These are phyloP conservation scores for Cyclotella atomus DNA, from an alignment of 108 stramenopile species.

Conservation along the genomic window DNA sequence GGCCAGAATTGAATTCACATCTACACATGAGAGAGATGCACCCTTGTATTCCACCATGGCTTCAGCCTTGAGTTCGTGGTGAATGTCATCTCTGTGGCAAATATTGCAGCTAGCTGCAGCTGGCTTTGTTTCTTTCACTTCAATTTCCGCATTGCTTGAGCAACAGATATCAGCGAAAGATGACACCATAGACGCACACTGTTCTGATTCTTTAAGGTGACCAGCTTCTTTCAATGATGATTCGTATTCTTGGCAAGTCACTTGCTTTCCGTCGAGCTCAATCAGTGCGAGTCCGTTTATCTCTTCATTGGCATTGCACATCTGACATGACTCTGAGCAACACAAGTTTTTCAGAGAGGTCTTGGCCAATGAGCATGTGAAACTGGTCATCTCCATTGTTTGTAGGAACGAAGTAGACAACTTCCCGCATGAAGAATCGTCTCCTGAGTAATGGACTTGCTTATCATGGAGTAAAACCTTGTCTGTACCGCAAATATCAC, in stretches of 20 bases:
- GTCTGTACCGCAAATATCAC: constrained; percentile 37
- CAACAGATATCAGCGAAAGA: constrained; percentile 24
- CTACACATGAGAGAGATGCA: constrained; percentile 46
- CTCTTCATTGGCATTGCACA: constrained; percentile 16
- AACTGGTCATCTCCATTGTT: constrained; percentile 29
- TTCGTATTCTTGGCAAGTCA: constrained; percentile 28
- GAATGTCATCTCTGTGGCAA: constrained; percentile 31
- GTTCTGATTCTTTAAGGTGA: constrained; percentile 13
- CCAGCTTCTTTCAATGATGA: constrained; percentile 14
- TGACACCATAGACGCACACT: constrained; percentile 14
- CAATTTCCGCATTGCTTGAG: constrained; percentile 1
- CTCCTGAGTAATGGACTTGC: constrained; percentile 31
- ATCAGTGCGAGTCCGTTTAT: constrained; percentile 15
- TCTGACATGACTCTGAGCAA: constrained; percentile 28
- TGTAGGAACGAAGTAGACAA: constrained; percentile 32
- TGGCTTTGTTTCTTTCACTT: neutral
- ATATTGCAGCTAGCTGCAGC: constrained; percentile 28
- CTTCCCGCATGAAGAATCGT: constrained; percentile 30
- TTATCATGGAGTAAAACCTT: constrained; percentile 19
- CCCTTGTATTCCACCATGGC: constrained; percentile 46
- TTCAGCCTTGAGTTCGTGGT: constrained; percentile 45
- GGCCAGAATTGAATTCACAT: constrained; percentile 47
- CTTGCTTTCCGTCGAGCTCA: constrained; percentile 27
- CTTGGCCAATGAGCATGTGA: constrained; percentile 47
- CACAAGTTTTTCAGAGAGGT: constrained; percentile 36